Evolutionary conservation across 805 yeast species (phyloP).

Genomic region (Kuraishia hungarica): DNA sequence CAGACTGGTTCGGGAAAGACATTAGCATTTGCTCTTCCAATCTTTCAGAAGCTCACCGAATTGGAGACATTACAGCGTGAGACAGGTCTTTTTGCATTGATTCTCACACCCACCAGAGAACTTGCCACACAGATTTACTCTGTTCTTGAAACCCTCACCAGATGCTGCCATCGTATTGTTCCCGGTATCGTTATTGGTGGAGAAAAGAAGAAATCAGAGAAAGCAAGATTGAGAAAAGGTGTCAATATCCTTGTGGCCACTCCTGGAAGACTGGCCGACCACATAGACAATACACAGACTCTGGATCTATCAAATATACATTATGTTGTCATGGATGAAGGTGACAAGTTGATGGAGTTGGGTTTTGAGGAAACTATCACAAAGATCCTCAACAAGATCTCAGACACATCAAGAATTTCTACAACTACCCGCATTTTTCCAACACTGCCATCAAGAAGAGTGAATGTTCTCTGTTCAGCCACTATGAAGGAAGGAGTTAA

Average conservation of each 20-base stretch:
- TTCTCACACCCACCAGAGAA: slow-evolving; percentile 92
- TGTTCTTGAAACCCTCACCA: slow-evolving; percentile 63
- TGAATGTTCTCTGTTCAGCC: slow-evolving; percentile 88
- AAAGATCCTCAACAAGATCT: slow-evolving; percentile 57
- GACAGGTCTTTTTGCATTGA: slow-evolving; percentile 82
- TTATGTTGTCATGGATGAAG: slow-evolving; percentile 92
- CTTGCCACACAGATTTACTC: slow-evolving; percentile 83
- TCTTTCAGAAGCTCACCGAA: slow-evolving; percentile 61
- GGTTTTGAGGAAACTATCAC: slow-evolving; percentile 94
- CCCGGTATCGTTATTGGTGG: slow-evolving; percentile 98
- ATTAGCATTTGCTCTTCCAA: slow-evolving; percentile 77
- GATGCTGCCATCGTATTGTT: slow-evolving; percentile 80
- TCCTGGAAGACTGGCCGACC: slow-evolving; percentile 94
- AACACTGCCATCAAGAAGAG: slow-evolving; percentile 57
- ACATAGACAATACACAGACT: slow-evolving; percentile 79
- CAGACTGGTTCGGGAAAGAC: slow-evolving; percentile 99
- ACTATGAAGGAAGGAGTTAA: slow-evolving; percentile 78
- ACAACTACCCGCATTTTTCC: slow-evolving; percentile 31
- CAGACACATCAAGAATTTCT: slow-evolving; percentile 31
- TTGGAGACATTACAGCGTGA: slow-evolving; percentile 44
- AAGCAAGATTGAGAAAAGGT: slow-evolving; percentile 92
- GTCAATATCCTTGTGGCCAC: slow-evolving; percentile 94
- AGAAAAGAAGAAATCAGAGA: slow-evolving; percentile 93
- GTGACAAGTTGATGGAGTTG: slow-evolving; percentile 89
- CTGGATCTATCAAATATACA: slow-evolving; percentile 67